A percentile compares a stretch with the other conserved stretches of the same genome.
Conservation (phyloP, 768 basidiomycete species). For the Trametes villosa region DNA sequence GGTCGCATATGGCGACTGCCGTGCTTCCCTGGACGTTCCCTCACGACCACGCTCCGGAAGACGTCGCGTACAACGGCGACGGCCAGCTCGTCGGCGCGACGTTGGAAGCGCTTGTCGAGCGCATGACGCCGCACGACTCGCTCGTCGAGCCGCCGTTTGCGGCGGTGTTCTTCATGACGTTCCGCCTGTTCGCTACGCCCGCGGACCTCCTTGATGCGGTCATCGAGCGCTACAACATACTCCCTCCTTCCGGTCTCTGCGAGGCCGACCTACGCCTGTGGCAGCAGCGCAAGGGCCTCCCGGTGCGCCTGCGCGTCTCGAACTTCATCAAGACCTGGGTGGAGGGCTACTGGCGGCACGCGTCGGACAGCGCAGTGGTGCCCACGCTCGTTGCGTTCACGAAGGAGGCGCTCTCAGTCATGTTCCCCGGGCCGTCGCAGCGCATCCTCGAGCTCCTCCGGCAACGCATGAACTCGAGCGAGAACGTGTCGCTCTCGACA, state of each 20-base stretch:
- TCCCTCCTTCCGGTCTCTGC: constrained; percentile 60
- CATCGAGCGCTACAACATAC: constrained; percentile 82
- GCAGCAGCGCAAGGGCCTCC: constrained; percentile 87
- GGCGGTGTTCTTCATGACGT: constrained; percentile 93
- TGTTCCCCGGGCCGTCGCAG: constrained; percentile 72
- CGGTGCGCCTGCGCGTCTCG: constrained; percentile 87
- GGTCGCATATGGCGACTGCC: constrained; percentile 34
- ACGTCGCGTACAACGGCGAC: constrained; percentile 90
- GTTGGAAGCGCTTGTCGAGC: constrained; percentile 88
- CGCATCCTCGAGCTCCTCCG: constrained; percentile 74
- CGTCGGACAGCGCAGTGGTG: constrained; percentile 69
- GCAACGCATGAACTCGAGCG: constrained; percentile 39
- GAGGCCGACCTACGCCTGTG: constrained; percentile 70
- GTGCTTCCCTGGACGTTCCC: constrained; percentile 58
- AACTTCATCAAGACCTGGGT: constrained; percentile 96
- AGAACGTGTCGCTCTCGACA: constrained; percentile 46
- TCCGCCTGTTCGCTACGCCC: constrained; percentile 88
- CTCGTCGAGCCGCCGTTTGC: constrained; percentile 88
- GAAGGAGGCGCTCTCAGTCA: constrained; percentile 57
- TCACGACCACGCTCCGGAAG: constrained; percentile 82
- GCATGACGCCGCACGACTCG: constrained; percentile 94
- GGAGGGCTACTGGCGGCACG: constrained; percentile 86
- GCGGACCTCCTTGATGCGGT: constrained; percentile 74
- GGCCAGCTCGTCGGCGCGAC: constrained; percentile 92
- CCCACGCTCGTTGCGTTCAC: constrained; percentile 62